Base-by-base conservation (phyloP, 208 protist genomes). In the Trypanosoma mega region DNA sequence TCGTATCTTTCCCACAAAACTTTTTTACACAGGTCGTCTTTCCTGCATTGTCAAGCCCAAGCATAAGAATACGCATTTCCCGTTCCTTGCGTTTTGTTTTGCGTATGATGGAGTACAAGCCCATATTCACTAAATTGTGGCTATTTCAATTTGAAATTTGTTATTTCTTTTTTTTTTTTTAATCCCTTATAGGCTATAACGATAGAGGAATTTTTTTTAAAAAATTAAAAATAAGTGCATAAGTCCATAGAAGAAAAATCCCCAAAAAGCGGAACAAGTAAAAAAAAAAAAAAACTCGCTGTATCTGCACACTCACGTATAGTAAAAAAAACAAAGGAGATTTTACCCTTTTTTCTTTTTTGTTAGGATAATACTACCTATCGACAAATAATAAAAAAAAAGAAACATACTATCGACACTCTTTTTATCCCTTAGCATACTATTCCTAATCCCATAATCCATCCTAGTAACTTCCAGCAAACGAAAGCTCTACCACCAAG, bases 11-110 rank as follows among this genome's bases (percentile, higher is more conserved):
- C 12, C 97, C 97, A 63, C 98, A 99, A 73, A 99, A 98, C 63
- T 96, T 93, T 68, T 99, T 99, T 21, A 99, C 82, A 43, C 99
- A 98, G 0, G 98, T 99, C 2, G 98, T 99, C 75, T 99, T 99
- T 20, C 99, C 99, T 0, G 93, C 93, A 62, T 97, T 97, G 68
- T 97, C 93, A 20, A 97, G 77, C 21, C 93, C 93, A 56, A 99
- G 81, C 79, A 99, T 98, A 0, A 99, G 76, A 18, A 99, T 85
- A 41, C 98, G 92, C 88, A 99, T 98, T 74, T 99, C 98, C 11
- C 94, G 93, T 88, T 99, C 98, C 74, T 99, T 99, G 34, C 92
- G 74, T 76, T 99, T 99, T 5, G 98, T 87, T 72, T 99, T 99
- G 60, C 96, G 96, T 39, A 99, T 87, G 52, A 99, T 98, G 14